Conservation (phyloP, 768 basidiomycete genomes). For the Tremella yokohamensis region DNA sequence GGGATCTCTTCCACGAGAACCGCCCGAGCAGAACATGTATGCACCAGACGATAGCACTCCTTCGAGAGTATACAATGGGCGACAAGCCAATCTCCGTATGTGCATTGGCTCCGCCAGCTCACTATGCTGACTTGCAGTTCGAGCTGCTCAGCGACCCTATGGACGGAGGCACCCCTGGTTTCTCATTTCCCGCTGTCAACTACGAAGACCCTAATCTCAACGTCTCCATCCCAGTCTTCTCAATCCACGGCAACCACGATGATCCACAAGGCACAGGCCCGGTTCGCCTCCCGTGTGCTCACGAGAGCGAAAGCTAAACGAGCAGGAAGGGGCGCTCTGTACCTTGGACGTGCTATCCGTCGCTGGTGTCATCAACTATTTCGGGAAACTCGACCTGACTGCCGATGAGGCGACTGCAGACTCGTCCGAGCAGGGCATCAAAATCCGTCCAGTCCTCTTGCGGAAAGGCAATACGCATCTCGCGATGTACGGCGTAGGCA, state of each 20-base stretch:
- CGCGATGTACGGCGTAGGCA: conserved; percentile 93
- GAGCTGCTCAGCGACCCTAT: conserved; percentile 89
- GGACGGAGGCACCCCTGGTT: conserved; percentile 80
- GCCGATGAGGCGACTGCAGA: conserved; percentile 62
- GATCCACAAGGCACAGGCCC: conserved; percentile 95
- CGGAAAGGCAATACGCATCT: conserved; percentile 79
- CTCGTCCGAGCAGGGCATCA: conserved; percentile 61
- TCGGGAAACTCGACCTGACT: conserved; percentile 91
- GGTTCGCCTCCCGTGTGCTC: conserved; percentile 54
- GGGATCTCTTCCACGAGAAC: conserved; percentile 97
- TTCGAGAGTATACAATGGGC: conserved; percentile 85
- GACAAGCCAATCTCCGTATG: conserved; percentile 69
- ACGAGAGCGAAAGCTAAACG: neutral
- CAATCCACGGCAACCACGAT: conserved; percentile 98
- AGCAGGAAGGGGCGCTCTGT: conserved; percentile 87
- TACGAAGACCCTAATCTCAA: conserved; percentile 97
- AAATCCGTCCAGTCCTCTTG: conserved; percentile 82
- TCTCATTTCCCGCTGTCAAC: conserved; percentile 93
- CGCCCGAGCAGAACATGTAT: conserved; percentile 84
- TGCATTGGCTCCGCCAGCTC: neutral
- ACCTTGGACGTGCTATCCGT: conserved; percentile 93
- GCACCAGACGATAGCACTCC: conserved; percentile 79
- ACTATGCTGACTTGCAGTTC: conserved; percentile 53
- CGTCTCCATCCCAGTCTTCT: conserved; percentile 93
- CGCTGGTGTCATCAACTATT: conserved; percentile 91